Evolutionary conservation across 352 stramenopile genomes (phyloP), one percentile per base, ranked within the genome.

Genomic region (Phytophthora cactorum): DNA sequence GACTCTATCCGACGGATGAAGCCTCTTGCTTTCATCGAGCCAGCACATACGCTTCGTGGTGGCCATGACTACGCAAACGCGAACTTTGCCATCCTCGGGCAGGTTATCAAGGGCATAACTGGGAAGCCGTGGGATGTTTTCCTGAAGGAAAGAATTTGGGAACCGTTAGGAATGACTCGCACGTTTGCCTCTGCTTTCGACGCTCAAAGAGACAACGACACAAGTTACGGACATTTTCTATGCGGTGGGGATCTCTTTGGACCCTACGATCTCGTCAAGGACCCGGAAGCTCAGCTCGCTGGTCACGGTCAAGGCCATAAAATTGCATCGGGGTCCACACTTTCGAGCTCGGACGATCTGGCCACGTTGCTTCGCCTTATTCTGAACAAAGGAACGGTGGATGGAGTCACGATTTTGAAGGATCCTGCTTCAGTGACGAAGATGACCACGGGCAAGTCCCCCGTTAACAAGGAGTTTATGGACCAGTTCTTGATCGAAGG

Each of bases 11-110:
- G 11, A 76, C 80, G 0, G 74, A 86, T 17, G 65, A 79, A 25
- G 70, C 79, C 0, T 46, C 70, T 90, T 7, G 59, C 52, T 2
- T 66, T 81, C 55, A 68, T 84, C 3, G 66, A 80, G 44, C 81
- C 81, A 0, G 47, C 71, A 22, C 77, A 84, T 52, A 65, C 72
- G 2, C 69, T 90, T 25, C 79, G 81, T 25, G 72, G 74, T 17
- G 77, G 70, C 9, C 82, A 86, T 36, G 81, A 85, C 57, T 90
- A 90, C 59, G 59, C 79, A 28, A 92, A 90, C 44, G 51, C 77
- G 25, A 89, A 90, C 61, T 91, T 86, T 54, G 80, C 72, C 1
- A 82, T 90, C 47, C 62, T 91, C 22, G 84, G 84, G 0, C 71
- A 89, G 63, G 64, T 92, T 15, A 84, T 91, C 47, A 64, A 83